These are phyloP conservation scores for Suillus placidus DNA, from an alignment of 768 basidiomycete genomes.

Conservation along the genomic window DNA sequence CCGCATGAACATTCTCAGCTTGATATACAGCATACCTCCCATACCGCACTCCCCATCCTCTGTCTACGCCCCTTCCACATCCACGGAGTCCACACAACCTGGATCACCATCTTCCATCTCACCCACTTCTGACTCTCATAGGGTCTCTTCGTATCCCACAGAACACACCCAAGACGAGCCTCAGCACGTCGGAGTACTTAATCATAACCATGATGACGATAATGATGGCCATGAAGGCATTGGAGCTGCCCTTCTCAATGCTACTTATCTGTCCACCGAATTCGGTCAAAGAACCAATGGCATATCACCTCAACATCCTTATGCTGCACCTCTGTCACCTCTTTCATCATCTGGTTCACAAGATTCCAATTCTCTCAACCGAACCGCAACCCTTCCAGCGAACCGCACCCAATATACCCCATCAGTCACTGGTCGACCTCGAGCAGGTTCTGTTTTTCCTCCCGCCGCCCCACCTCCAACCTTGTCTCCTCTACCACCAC, in stretches of 20 bases:
- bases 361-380: conserved; percentile 28
- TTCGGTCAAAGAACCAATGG: conserved; percentile 15
- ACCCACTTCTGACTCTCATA: conserved; percentile 52
- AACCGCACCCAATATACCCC: conserved; percentile 31
- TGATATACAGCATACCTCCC: conserved; percentile 85
- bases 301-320: conserved; percentile 46
- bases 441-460: conserved; percentile 62
- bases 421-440: conserved; percentile 41
- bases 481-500: conserved; percentile 60
- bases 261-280: conserved; percentile 33
- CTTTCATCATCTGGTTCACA: conserved; percentile 16
- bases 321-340: conserved; percentile 40
- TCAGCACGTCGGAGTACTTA: conserved; percentile 19
- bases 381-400: conserved; percentile 39
- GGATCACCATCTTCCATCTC: conserved; percentile 39
- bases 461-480: conserved; percentile 68
- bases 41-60: conserved; percentile 66
- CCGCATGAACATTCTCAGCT: conserved; percentile 88
- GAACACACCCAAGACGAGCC: conserved; percentile 42
- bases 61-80: conserved; percentile 45
- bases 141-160: conserved; percentile 48
- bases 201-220: conserved; percentile 31
- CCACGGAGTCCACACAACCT: conserved; percentile 39
- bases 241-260: conserved; percentile 47
- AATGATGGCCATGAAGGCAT: conserved; percentile 45